These are phyloP conservation scores for Pseudocercospora vitis DNA, from an alignment of 2,329 filamentous ascomycete genomes.

Conservation along the genomic window DNA sequence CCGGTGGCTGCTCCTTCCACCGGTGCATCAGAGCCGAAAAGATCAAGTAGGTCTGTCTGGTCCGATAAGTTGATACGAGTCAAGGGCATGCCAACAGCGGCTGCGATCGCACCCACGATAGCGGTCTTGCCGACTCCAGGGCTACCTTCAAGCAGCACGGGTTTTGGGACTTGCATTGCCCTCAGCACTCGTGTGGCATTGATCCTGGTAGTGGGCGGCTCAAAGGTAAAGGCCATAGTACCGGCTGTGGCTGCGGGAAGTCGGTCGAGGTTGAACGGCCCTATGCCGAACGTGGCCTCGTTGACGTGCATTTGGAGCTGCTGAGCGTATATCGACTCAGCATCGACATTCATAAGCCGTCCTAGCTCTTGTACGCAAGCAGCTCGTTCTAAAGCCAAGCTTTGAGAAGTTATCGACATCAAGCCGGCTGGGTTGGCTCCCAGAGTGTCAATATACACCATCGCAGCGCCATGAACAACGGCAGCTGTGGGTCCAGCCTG, in stretches of 20 bases:
- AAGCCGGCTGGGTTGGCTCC: slow-evolving; percentile 92
- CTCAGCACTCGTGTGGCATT: slow-evolving; percentile 91
- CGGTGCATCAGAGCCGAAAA: slow-evolving; percentile 95
- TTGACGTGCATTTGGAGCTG: slow-evolving; percentile 60
- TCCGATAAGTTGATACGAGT: slow-evolving; percentile 97
- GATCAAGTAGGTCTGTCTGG: slow-evolving; percentile 94
- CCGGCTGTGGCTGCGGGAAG: not conserved
- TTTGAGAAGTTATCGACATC: slow-evolving; percentile 68
- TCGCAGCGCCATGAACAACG: slow-evolving; percentile 81
- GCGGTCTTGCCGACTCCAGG: slow-evolving; percentile 99
- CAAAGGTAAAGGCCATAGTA: slow-evolving; percentile 70
- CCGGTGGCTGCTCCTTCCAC: slow-evolving; percentile 89
- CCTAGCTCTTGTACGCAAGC: slow-evolving; percentile 73
- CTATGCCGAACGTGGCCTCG: slow-evolving; percentile 62
- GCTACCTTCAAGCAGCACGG: slow-evolving; percentile 90
- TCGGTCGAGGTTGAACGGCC: slow-evolving; percentile 66
- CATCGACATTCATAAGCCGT: slow-evolving; percentile 64
- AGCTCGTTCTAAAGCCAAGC: slow-evolving; percentile 68
- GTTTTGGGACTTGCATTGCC: slow-evolving; percentile 83
- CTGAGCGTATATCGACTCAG: slow-evolving; percentile 64
- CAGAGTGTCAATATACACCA: slow-evolving; percentile 93
- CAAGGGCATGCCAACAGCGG: slow-evolving; percentile 74
- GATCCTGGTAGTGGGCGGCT: slow-evolving; percentile 82
- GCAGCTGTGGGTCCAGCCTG: slow-evolving; percentile 28
- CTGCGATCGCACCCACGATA: slow-evolving; percentile 79